These are phyloP conservation scores for Ceratobasidium papillatum DNA, from an alignment of 1,284 basidiomycete genomes.

Conservation along the genomic window DNA sequence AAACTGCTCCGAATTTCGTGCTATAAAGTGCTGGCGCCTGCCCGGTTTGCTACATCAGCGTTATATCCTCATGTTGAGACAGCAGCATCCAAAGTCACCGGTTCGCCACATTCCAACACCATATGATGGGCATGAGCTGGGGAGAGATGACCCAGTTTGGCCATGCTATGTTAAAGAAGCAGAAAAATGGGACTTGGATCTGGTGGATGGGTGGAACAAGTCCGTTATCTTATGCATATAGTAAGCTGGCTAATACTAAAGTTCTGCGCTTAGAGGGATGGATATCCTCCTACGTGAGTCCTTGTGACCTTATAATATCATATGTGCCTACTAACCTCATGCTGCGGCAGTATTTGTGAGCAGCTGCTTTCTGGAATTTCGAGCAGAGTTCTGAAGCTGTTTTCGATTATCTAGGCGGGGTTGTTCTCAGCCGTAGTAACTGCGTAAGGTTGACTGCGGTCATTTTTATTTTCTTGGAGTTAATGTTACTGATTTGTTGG, in stretches of 20 bases:
- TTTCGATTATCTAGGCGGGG: not conserved
- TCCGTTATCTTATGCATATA: not conserved
- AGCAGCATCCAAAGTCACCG: not conserved
- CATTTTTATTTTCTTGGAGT: not conserved
- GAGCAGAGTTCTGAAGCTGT: not conserved
- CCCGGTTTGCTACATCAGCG: too few relatives aligned
- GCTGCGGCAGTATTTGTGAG: not conserved
- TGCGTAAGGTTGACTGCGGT: not conserved
- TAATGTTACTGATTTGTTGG: too few relatives aligned
- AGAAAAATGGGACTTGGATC: not conserved
- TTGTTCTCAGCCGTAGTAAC: conserved; percentile 28
- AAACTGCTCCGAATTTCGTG: not conserved
- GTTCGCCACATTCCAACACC: not conserved
- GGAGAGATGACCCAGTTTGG: conserved; percentile 31
- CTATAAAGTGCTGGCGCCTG: too few relatives aligned
- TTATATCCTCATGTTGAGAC: not conserved
- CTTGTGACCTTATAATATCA: not conserved
- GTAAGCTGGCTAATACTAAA: not conserved
- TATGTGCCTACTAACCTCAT: not conserved
- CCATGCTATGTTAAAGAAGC: conserved; percentile 15
- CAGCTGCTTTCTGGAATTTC: not conserved
- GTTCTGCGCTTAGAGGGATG: not conserved
- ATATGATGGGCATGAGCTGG: not conserved
- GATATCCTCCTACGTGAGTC: conserved; percentile 18
- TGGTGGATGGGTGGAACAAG: conserved; percentile 25